A percentile compares a stretch with the other conserved stretches of the same genome.
phyloP scores from a whole-genome alignment of 192 early-diverging fungal genomes.

The Linnemannia zychae region DNA sequence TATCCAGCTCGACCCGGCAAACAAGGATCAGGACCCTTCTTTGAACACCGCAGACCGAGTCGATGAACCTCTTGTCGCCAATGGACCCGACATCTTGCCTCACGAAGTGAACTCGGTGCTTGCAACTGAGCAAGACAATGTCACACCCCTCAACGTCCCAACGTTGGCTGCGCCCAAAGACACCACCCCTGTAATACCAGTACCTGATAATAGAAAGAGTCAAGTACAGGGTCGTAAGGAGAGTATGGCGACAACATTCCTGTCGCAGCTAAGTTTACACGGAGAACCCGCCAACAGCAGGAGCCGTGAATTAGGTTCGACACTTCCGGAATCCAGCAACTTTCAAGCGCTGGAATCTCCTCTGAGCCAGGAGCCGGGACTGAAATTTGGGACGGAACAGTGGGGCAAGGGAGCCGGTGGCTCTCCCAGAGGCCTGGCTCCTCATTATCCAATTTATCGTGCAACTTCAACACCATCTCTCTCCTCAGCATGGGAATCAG shows the following conservation, averaged over 20 bases:
- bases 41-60: neutral
- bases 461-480: conserved; percentile 42
- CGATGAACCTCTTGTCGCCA: neutral
- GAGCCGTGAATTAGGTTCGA: neutral
- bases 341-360: conserved; percentile 9
- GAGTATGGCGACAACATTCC: conserved; percentile 28
- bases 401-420: neutral
- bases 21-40: neutral
- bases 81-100: neutral
- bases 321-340: neutral
- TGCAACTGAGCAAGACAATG: neutral
- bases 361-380: neutral
- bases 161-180: neutral
- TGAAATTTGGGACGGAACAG: neutral
- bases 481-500: neutral
- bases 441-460: conserved; percentile 5
- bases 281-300: conserved; percentile 6
- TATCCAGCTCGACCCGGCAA: conserved; percentile 35
- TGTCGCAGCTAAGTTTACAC: conserved; percentile 33
- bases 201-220: conserved; percentile 14
- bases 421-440: conserved; percentile 1
- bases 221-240: conserved; percentile 22
- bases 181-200: neutral
- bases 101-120: neutral
- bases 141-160: neutral